A percentile compares a stretch with the other conserved stretches of the same genome.
These are phyloP conservation scores for Trichophyton verrucosum DNA, from an alignment of 2,329 filamentous ascomycete species.

Conservation along the genomic window DNA sequence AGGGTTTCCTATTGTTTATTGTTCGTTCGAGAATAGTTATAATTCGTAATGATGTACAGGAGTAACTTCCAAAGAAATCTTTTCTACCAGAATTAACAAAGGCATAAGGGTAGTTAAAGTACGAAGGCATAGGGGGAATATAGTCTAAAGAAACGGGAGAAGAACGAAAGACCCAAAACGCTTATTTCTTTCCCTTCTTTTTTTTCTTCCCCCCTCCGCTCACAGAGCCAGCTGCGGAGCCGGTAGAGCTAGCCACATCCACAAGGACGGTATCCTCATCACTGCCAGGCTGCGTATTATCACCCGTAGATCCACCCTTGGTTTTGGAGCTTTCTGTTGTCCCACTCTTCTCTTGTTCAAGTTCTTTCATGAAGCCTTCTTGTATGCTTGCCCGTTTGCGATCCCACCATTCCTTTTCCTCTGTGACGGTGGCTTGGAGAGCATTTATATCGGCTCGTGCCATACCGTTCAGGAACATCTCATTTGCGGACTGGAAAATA, in stretches of 20 bases:
- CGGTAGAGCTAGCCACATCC: constrained; percentile 44
- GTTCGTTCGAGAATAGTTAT: not conserved
- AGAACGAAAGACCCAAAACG: not conserved
- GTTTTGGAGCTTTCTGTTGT: constrained; percentile 14
- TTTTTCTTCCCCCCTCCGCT: constrained; percentile 32
- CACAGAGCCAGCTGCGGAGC: constrained; percentile 17
- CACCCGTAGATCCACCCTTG: constrained; percentile 12
- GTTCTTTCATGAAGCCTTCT: constrained; percentile 70
- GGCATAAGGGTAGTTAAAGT: not conserved
- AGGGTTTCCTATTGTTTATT: not conserved
- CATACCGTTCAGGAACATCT: constrained; percentile 75
- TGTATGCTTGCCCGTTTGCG: constrained; percentile 63
- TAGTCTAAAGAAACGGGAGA: not conserved
- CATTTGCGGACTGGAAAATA: constrained; percentile 96
- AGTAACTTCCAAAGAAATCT: not conserved
- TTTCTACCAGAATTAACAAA: not conserved
- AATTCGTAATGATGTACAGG: constrained; percentile 3
- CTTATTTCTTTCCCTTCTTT: constrained; percentile 37
- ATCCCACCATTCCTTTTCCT: constrained; percentile 88
- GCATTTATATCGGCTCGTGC: constrained; percentile 64
- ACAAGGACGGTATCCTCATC: constrained; percentile 70
- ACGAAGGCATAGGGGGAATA: not conserved
- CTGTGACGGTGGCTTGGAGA: constrained; percentile 55
- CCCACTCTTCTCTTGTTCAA: constrained; percentile 36
- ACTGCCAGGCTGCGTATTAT: constrained; percentile 34